Base-by-base conservation (phyloP, 345 rosid genomes). In the Moringa oleifera region DNA sequence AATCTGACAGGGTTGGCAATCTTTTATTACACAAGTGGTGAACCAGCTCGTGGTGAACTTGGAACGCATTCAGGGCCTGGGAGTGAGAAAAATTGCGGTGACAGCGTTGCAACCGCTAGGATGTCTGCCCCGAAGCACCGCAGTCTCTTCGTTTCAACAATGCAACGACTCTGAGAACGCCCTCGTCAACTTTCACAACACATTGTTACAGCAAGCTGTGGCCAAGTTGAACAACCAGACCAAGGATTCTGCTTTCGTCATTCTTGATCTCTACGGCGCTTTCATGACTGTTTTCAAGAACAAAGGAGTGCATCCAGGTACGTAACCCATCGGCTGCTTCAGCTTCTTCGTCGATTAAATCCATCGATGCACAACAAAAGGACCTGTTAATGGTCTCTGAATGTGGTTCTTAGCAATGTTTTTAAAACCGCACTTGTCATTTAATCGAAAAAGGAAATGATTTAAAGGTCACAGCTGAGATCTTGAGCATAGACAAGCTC, bases 31-130 rank as follows among this genome's bases (percentile, higher is more conserved):
- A 25, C 23, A 68, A 45, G 76, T 77, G 36, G 79, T 78, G 51
- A 49, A 63, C 18, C 80, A 79, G 58, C 62, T 75, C 0, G 66
- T 41, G 11, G 19, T 45, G 61, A 59, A 85, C 59, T 53, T 83
- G 70, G 75, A 75, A 55, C 41, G 73, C 20, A 57, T 85, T 19
- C 65, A 66, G 6, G 53, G 54, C 10, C 23, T 79, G 64, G 88
- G 88, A 55, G 81, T 85, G 53, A 73, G 71, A 68, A 83, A 64
- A 61, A 61, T 83, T 13, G 69, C 25, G 0, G 81, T 79, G 31
- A 51, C 67, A 5, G 20, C 55, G 1, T 69, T 82, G 0, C 71
- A 62, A 0, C 83, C 88, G 41, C 51, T 77, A 5, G 78, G 74
- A 0, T 83, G 88, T 64, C 53, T 74, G n/a, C 88, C 86, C 1